phyloP scores from a whole-genome alignment of 169 alveolate species.

The Blepharisma undulans region DNA sequence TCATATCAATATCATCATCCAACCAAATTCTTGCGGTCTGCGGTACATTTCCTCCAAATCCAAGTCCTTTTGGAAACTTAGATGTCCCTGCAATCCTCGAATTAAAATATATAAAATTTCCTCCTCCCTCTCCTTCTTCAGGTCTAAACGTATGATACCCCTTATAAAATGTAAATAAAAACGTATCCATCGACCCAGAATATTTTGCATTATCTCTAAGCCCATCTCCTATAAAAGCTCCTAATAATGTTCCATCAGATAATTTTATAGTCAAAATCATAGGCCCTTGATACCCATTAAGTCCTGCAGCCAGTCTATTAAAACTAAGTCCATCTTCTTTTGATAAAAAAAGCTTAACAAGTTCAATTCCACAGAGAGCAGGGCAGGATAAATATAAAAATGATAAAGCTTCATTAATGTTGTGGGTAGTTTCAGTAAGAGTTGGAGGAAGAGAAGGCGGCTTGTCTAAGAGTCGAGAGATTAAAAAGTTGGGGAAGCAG shows the following conservation, averaged over 20 bases:
- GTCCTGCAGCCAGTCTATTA: not conserved
- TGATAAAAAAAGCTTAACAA: not conserved
- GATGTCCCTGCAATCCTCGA: not conserved
- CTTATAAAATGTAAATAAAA: constrained; percentile 1
- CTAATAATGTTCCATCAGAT: not conserved
- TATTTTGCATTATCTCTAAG: constrained; percentile 17
- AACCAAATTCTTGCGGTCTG: constrained; percentile 11
- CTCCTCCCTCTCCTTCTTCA: not conserved
- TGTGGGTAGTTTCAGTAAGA: not conserved
- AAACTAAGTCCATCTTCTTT: constrained; percentile 28
- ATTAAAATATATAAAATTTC: constrained; percentile 30
- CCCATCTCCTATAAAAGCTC: constrained; percentile 32
- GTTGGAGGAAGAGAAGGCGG: not conserved
- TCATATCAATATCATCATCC: not conserved
- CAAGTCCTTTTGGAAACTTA: constrained; percentile 28
- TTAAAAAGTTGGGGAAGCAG: not conserved
- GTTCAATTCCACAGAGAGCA: not conserved
- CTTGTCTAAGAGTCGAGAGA: not conserved
- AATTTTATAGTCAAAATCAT: constrained; percentile 6
- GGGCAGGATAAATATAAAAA: not conserved
- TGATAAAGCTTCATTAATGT: not conserved
- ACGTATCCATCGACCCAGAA: constrained; percentile 19
- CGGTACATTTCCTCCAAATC: constrained; percentile 26
- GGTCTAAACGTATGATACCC: constrained; percentile 8
- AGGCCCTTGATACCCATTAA: constrained; percentile 27